These are phyloP conservation scores for Blechomonas ayalai DNA, from an alignment of 208 protist genomes.

Conservation along the genomic window DNA sequence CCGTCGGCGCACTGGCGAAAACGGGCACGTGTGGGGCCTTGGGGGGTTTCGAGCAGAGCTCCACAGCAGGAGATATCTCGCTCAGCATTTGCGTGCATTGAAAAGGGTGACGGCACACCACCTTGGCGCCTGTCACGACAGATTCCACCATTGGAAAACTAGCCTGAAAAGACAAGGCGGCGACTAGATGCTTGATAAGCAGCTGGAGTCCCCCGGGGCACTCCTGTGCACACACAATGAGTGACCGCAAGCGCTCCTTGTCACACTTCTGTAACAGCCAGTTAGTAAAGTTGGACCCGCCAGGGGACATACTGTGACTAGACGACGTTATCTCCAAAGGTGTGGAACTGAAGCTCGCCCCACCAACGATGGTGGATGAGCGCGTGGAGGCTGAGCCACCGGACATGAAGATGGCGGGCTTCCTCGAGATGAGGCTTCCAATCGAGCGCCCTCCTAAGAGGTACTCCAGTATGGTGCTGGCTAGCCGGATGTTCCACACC, in stretches of 20 bases:
- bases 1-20: too few relatives aligned
- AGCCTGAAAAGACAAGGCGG: constrained; percentile 35
- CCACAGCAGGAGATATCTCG: constrained; percentile 40
- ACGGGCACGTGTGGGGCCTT: too few relatives aligned
- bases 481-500: constrained; percentile 29
- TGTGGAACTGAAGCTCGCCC: constrained; percentile 10
- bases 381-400: constrained; percentile 25
- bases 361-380: neutral
- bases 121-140: constrained; percentile 33
- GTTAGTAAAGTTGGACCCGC: constrained; percentile 28
- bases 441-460: constrained; percentile 21
- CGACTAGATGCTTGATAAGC: constrained; percentile 36
- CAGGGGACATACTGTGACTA: constrained; percentile 30
- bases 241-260: constrained; percentile 32
- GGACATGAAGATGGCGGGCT: constrained; percentile 15
- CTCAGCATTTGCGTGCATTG: constrained; percentile 38
- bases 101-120: constrained; percentile 42
- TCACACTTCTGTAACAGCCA: constrained; percentile 32
- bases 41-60: constrained; percentile 46
- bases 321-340: constrained; percentile 10
- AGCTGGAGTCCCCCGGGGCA: constrained; percentile 31
- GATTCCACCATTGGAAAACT: constrained; percentile 74
- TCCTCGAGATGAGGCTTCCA: constrained; percentile 21
- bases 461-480: constrained; percentile 27
- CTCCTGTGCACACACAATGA: constrained; percentile 21